These are phyloP conservation scores for Pseudogymnoascus sp. DNA, from an alignment of 2,329 filamentous ascomycete species.

Conservation along the genomic window DNA sequence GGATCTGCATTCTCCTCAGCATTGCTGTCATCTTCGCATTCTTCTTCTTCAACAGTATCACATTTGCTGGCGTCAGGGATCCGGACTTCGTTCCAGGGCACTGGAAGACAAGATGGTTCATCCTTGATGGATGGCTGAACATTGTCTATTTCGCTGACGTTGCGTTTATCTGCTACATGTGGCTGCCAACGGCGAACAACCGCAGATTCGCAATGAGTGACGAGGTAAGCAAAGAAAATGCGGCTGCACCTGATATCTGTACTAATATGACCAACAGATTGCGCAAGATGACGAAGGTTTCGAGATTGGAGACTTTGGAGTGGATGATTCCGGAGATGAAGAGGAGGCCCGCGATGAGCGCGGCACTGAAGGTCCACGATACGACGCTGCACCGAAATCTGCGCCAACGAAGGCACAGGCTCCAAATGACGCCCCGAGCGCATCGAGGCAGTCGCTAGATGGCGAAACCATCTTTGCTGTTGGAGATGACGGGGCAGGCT, in stretches of 20 bases:
- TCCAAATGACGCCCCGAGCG: conserved; percentile 26
- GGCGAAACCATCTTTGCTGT: conserved; percentile 96
- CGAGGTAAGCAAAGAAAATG: conserved; percentile 48
- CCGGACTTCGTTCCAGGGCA: conserved; percentile 91
- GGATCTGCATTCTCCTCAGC: conserved; percentile 91
- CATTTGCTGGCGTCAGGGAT: conserved; percentile 75
- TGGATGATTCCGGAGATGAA: conserved; percentile 54
- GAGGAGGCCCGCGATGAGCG: conserved; percentile 43
- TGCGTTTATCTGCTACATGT: conserved; percentile 86
- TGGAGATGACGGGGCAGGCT: conserved; percentile 67
- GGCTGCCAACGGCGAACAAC: conserved; percentile 95
- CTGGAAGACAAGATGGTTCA: conserved; percentile 96
- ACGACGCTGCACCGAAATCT: conserved; percentile 21
- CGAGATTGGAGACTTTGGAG: conserved; percentile 86
- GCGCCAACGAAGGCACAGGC: conserved; percentile 17
- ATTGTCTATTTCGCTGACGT: conserved; percentile 93
- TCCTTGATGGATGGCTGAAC: conserved; percentile 95
- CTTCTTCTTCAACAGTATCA: conserved; percentile 97
- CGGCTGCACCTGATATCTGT: not conserved
- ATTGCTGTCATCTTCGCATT: conserved; percentile 96
- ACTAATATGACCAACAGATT: conserved; percentile 41
- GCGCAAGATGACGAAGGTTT: conserved; percentile 98
- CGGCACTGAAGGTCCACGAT: conserved; percentile 27
- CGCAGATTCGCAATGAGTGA: conserved; percentile 97
- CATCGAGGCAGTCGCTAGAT: conserved; percentile 53